These are phyloP conservation scores for Eimeria sp. DNA, from an alignment of 169 alveolate species.

Conservation along the genomic window DNA sequence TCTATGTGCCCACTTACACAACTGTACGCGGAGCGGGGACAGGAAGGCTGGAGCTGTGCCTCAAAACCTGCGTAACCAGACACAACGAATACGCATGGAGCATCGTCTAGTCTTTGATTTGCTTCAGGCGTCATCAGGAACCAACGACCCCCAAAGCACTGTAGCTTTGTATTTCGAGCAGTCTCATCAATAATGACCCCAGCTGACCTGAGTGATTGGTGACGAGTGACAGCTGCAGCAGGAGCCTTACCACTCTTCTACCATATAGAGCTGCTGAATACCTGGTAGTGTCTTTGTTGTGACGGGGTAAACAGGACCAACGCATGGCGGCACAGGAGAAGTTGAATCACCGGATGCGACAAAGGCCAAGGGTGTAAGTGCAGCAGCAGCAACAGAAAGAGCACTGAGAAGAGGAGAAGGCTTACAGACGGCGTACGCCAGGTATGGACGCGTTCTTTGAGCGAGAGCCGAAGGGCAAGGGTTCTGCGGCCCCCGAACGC, in stretches of 20 bases:
- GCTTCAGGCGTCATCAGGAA: neutral
- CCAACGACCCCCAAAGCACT: neutral
- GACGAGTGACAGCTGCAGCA: neutral
- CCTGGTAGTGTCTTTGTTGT: neutral
- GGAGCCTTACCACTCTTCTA: neutral
- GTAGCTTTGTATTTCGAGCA: neutral
- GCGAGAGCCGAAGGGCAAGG: constrained; percentile 38
- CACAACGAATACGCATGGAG: neutral
- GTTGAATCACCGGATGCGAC: neutral
- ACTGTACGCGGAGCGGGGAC: neutral
- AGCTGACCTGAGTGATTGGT: neutral
- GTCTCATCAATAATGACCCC: neutral
- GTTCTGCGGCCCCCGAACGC: constrained; percentile 11
- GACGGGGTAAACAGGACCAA: neutral
- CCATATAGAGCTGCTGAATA: neutral
- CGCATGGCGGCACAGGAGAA: constrained; percentile 39
- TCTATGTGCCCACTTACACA: neutral
- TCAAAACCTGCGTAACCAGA: neutral
- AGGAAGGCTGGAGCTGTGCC: constrained; percentile 11
- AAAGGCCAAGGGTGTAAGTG: neutral
- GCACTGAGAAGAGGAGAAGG: neutral
- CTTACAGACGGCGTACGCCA: neutral
- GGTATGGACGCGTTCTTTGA: constrained; percentile 60
- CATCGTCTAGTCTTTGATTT: neutral
- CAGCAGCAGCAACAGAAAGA: neutral